These are phyloP conservation scores for Coemansia sp. DNA, from an alignment of 192 early-diverging fungal genomes.

Conservation along the genomic window DNA sequence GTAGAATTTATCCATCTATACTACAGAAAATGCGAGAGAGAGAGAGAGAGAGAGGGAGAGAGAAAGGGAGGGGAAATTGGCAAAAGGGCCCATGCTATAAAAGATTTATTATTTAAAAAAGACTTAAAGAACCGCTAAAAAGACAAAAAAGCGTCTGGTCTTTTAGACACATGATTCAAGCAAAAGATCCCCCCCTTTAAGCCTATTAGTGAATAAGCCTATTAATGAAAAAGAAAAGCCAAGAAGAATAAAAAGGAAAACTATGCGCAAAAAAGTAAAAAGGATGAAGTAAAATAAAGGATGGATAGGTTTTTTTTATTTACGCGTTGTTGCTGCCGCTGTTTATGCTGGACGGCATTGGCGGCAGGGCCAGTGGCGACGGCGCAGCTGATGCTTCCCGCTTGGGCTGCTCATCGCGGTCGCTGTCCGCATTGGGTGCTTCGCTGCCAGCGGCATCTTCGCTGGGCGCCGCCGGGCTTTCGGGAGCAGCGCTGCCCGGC, in stretches of 20 bases:
- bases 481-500: slow-evolving; percentile 6
- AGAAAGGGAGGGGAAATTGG: too few species aligned
- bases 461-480: slow-evolving; percentile 3
- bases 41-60: slow-evolving; percentile 6
- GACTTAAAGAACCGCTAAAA: too few species aligned
- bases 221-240: too few species aligned
- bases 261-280: slow-evolving; percentile 9
- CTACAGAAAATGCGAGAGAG: slow-evolving; percentile 2
- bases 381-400: background rate
- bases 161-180: too few species aligned
- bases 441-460: slow-evolving; percentile 6
- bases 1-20: slow-evolving; percentile 11
- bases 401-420: slow-evolving; percentile 7
- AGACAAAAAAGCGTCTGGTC: too few species aligned
- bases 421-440: slow-evolving; percentile 10
- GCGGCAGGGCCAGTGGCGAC: slow-evolving; percentile 25
- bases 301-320: background rate
- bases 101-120: too few species aligned
- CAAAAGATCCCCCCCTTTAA: too few species aligned
- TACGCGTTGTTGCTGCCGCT: slow-evolving; percentile 4
- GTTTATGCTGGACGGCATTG: slow-evolving; percentile 23
- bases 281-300: background rate
- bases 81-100: too few species aligned
- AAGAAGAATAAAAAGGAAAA: too few species aligned
- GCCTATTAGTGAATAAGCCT: too few species aligned